Base-by-base conservation (phyloP, 2,329 filamentous ascomycete genomes). In the Fusarium musae region DNA sequence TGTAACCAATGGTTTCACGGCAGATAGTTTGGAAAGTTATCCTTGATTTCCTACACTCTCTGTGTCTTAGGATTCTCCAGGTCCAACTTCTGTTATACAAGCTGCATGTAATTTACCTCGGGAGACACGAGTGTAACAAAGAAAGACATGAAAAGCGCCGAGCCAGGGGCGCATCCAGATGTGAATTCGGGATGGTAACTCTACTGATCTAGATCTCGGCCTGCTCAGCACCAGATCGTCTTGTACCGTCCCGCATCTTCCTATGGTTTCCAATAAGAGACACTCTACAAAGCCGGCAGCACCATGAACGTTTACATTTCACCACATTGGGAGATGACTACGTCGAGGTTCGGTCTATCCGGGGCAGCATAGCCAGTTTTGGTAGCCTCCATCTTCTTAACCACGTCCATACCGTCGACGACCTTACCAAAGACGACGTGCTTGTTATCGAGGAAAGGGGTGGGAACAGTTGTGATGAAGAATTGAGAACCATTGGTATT, bases 361-460 rank as follows among this genome's bases (percentile, higher is more conserved):
- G 93, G 90, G 57, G 89, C 90, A 39, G 87, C 85, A 73, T 90
- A 89, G 7, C 92, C 93, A 15, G 93, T 96, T 82, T 96, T 92
- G 37, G 94, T 96, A 70, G 93, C 92, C 86, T 98, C 96, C 83
- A 99, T 93, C 90, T 97, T 98, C 75, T 87, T 89, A 47, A 98
- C 93, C 10, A 98, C 91, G 67, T 98, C 94, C 89, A 98, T 92
- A 42, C 96, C 95, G 44, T 95, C 93, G 49, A 94, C 87, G 4
- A 98, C 96, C 81, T 93, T 92, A 57, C 96, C 96, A 78, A 98
- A 98, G 23, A 98, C 95, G 63, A 97, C 95, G 82, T 99, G 96
- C 84, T 98, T 98, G 79, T 89, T 90, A 83, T 98, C 93, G 32
- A 99, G 85, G 80, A 97, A 97, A 4, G 94, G 94, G 0, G 96